phyloP scores from a whole-genome alignment of 2,329 filamentous ascomycete species.

The Phaeosphaeria sp. region DNA sequence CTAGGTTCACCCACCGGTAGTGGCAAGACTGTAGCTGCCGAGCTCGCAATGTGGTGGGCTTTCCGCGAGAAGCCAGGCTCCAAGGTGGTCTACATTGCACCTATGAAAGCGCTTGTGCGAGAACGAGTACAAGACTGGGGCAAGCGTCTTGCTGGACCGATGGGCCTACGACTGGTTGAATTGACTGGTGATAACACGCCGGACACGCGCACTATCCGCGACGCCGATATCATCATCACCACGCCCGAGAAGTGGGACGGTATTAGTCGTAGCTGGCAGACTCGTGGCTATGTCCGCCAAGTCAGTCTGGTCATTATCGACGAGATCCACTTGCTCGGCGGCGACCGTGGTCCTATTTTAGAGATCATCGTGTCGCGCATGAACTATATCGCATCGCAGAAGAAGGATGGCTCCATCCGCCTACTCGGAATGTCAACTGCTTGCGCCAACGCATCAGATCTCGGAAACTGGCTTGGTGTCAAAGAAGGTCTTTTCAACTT shows the following conservation, averaged over 20 bases:
- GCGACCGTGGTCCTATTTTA: slow-evolving; percentile 94
- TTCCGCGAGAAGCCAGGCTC: slow-evolving; percentile 93
- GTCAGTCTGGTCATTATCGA: slow-evolving; percentile 98
- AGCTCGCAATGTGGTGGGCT: slow-evolving; percentile 99
- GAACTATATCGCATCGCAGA: slow-evolving; percentile 98
- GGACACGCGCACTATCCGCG: slow-evolving; percentile 91
- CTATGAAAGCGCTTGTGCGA: slow-evolving; percentile 97
- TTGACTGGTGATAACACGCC: slow-evolving; percentile 98
- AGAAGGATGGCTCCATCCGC: slow-evolving; percentile 80
- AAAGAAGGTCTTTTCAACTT: slow-evolving; percentile 97
- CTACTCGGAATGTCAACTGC: slow-evolving; percentile 99
- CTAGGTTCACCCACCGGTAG: slow-evolving; percentile 95
- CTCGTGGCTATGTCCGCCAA: slow-evolving; percentile 91
- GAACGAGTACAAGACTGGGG: slow-evolving; percentile 97
- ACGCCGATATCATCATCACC: slow-evolving; percentile 97
- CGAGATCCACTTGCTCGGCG: slow-evolving; percentile 96
- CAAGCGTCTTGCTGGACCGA: slow-evolving; percentile 76
- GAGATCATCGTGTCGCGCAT: slow-evolving; percentile 94
- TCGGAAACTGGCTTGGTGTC: slow-evolving; percentile 96
- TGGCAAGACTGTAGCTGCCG: slow-evolving; percentile 95
- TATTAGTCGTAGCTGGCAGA: slow-evolving; percentile 98
- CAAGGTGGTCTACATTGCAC: slow-evolving; percentile 98
- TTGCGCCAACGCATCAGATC: slow-evolving; percentile 91
- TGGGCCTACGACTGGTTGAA: slow-evolving; percentile 91
- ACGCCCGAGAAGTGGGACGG: slow-evolving; percentile 99